Conservation (phyloP, 1,284 basidiomycete species). For the Rhodotorula glutinis region DNA sequence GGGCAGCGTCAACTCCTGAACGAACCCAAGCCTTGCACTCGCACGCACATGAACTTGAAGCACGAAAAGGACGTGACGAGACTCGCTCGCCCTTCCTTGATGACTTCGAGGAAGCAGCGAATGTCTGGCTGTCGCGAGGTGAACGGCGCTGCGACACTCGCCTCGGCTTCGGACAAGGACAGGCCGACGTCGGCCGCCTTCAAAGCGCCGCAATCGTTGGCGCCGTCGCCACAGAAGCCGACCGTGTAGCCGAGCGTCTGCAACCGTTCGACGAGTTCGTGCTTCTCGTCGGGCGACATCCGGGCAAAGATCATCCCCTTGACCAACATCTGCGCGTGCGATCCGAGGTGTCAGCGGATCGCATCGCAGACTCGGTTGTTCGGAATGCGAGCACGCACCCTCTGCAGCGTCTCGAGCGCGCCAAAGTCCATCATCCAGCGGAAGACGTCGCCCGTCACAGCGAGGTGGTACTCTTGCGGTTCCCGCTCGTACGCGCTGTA, state of each 20-base stretch:
- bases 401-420: constrained; percentile 84
- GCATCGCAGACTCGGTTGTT: rapidly evolving
- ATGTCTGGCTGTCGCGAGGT: constrained; percentile 93
- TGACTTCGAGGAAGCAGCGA: constrained; percentile 91
- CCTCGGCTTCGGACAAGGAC: constrained; percentile 95
- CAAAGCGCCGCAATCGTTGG: constrained; percentile 96
- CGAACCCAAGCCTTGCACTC: background rate
- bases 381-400: constrained; percentile 56
- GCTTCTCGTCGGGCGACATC: constrained; percentile 99
- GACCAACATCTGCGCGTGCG: constrained; percentile 77
- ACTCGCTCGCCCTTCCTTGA: constrained; percentile 85
- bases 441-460: constrained; percentile 95
- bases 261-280: constrained; percentile 92
- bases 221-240: constrained; percentile 97
- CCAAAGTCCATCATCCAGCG: constrained; percentile 98
- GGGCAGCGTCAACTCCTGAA: background rate
- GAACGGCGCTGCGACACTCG: constrained; percentile 98
- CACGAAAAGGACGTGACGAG: constrained; percentile 97
- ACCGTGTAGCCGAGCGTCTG: constrained; percentile 93
- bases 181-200: constrained; percentile 98
- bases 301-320: constrained; percentile 95
- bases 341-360: background rate
- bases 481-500: constrained; percentile 40
- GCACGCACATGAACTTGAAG: constrained; percentile 93
- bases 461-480: constrained; percentile 82